phyloP scores from a whole-genome alignment of 176 grass and related monocot genomes.

The Otatea glauca region DNA sequence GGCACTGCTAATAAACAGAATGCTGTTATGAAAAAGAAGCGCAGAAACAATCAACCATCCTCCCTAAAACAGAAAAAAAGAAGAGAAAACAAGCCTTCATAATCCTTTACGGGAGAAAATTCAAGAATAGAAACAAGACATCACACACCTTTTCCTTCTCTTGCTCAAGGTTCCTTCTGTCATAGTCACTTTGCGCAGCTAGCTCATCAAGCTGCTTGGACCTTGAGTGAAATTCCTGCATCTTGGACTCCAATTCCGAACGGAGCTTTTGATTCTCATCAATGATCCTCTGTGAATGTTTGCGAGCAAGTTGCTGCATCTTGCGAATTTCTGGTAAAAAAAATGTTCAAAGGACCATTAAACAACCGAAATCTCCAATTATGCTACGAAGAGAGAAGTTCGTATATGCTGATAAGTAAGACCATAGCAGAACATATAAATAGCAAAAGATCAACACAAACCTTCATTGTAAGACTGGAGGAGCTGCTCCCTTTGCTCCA shows the following conservation, averaged over 20 bases:
- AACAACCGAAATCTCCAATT: background rate
- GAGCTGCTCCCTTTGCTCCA: conserved; percentile 57
- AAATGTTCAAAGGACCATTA: background rate
- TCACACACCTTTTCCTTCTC: conserved; percentile 35
- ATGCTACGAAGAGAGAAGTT: background rate
- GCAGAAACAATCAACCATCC: background rate
- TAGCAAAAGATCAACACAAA: background rate
- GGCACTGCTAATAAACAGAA: background rate
- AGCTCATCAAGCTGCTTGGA: conserved; percentile 29
- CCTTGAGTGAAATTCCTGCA: conserved; percentile 49
- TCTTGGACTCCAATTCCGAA: conserved; percentile 56
- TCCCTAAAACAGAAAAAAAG: background rate
- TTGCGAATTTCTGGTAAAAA: conserved; percentile 57
- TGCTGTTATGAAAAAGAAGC: background rate
- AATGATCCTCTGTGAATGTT: conserved; percentile 60
- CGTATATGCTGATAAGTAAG: background rate
- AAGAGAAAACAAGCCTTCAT: background rate
- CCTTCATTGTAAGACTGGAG: conserved; percentile 49
- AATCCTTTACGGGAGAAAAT: background rate
- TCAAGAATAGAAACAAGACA: background rate
- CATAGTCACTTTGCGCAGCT: background rate
- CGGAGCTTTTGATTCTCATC: conserved; percentile 61
- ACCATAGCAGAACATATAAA: background rate
- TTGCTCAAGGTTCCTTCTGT: conserved; percentile 26
- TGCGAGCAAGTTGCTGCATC: conserved; percentile 66